Evolutionary conservation across 2,329 filamentous ascomycete species (phyloP).

Genomic region (Xylariaceae sp.): DNA sequence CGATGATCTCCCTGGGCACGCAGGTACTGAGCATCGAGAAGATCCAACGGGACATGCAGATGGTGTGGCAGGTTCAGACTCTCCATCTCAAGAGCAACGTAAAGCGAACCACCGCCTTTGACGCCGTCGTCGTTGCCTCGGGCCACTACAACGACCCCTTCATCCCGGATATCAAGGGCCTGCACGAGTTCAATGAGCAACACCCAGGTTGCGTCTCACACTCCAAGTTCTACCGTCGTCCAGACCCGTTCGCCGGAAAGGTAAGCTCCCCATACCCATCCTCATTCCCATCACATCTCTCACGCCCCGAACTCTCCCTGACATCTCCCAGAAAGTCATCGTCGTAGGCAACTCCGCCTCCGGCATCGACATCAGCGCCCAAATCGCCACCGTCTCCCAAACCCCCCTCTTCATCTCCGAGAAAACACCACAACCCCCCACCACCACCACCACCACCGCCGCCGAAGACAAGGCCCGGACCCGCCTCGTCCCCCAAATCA

Average conservation of each 20-base stretch:
- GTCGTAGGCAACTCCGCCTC: constrained; percentile 83
- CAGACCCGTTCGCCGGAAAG: constrained; percentile 29
- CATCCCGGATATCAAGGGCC: constrained; percentile 57
- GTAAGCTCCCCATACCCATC: too few relatives aligned
- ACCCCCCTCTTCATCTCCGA: constrained; percentile 53
- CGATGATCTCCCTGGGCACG: constrained; percentile 65
- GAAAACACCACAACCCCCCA: constrained; percentile 34
- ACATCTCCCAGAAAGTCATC: constrained; percentile 59
- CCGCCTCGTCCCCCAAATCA: constrained; percentile 54
- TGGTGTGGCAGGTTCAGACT: constrained; percentile 61
- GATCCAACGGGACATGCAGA: constrained; percentile 13
- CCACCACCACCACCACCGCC: constrained; percentile 22
- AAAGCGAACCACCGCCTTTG: constrained; percentile 49
- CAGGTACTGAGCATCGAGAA: constrained; percentile 55
- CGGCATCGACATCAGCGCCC: constrained; percentile 75
- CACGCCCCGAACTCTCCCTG: too few relatives aligned
- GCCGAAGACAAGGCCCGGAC: constrained; percentile 41
- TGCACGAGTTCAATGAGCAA: constrained; percentile 45
- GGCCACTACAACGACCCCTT: constrained; percentile 71
- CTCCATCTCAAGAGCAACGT: constrained; percentile 42
- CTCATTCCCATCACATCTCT: too few relatives aligned
- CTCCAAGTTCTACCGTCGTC: constrained; percentile 63
- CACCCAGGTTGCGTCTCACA: constrained; percentile 52
- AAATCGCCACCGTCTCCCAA: constrained; percentile 61
- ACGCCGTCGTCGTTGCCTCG: constrained; percentile 71